Evolutionary conservation across 305 asterid genomes (phyloP).

Genomic region (Fraxinus angustifolia): DNA sequence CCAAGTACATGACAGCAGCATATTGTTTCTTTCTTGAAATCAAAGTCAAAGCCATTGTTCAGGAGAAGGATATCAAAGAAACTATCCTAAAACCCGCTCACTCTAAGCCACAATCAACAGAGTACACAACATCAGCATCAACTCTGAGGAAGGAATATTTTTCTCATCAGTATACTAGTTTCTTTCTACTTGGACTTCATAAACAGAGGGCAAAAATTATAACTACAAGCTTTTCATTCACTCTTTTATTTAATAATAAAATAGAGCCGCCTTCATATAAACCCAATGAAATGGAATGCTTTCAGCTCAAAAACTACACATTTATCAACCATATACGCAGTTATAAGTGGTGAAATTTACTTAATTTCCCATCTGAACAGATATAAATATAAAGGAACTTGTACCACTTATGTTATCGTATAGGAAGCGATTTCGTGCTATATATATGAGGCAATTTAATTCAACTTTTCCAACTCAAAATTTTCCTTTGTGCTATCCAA

Average conservation of each 20-base stretch:
- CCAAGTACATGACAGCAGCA: constrained; percentile 35
- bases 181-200: not conserved
- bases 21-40: constrained; percentile 46
- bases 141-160: constrained; percentile 27
- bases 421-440: constrained; percentile 2
- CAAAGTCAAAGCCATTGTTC: constrained; percentile 52
- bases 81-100: constrained; percentile 24
- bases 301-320: not conserved
- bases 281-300: not conserved
- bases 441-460: not conserved
- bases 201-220: not conserved
- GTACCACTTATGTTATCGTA: not conserved
- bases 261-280: not conserved
- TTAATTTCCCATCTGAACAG: not conserved
- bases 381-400: constrained; percentile 1
- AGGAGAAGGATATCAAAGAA: constrained; percentile 31
- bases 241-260: not conserved
- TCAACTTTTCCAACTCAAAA: not conserved
- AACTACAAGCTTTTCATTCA: not conserved
- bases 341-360: not conserved
- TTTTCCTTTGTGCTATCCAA: not conserved
- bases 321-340: not conserved
- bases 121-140: constrained; percentile 15
- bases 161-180: constrained; percentile 13
- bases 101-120: constrained; percentile 30